phyloP scores from a whole-genome alignment of 2,329 filamentous ascomycete species.

The Coniochaeta hoffmannii region DNA sequence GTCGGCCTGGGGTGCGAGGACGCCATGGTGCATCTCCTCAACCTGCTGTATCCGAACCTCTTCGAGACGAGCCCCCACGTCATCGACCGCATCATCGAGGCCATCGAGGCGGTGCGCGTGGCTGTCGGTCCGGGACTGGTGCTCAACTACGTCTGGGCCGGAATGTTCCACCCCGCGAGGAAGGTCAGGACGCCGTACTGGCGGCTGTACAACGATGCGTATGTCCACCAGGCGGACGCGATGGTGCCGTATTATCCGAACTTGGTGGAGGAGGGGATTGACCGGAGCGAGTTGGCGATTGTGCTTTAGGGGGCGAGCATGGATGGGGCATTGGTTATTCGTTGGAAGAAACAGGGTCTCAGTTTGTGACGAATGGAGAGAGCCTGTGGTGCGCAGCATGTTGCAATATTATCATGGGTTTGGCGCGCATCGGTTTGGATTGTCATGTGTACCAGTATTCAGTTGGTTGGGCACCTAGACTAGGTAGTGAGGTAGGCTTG shows the following conservation, averaged over 20 bases:
- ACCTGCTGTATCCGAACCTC: slow-evolving; percentile 90
- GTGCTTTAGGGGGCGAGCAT: slow-evolving; percentile 52
- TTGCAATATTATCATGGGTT: background rate
- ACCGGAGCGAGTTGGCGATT: slow-evolving; percentile 75
- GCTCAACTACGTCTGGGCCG: slow-evolving; percentile 98
- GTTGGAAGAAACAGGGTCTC: background rate
- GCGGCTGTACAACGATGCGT: slow-evolving; percentile 94
- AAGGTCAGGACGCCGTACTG: slow-evolving; percentile 95
- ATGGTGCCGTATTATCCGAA: slow-evolving; percentile 96
- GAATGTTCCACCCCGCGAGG: slow-evolving; percentile 90
- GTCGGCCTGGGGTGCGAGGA: slow-evolving; percentile 96
- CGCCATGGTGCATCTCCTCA: slow-evolving; percentile 95
- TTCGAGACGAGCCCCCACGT: slow-evolving; percentile 98
- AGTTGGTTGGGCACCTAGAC: no score
- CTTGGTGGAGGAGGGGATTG: slow-evolving; percentile 70
- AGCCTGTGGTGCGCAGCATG: background rate
- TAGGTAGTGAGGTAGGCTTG: background rate
- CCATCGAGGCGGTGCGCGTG: slow-evolving; percentile 91
- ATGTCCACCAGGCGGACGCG: slow-evolving; percentile 85
- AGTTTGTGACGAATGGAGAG: background rate
- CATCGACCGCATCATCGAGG: slow-evolving; percentile 95
- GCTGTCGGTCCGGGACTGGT: slow-evolving; percentile 87
- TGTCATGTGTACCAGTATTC: background rate
- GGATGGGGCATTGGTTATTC: background rate
- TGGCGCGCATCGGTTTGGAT: background rate